These are phyloP conservation scores for Drechmeria coniospora DNA, from an alignment of 2,329 filamentous ascomycete species.

Conservation along the genomic window DNA sequence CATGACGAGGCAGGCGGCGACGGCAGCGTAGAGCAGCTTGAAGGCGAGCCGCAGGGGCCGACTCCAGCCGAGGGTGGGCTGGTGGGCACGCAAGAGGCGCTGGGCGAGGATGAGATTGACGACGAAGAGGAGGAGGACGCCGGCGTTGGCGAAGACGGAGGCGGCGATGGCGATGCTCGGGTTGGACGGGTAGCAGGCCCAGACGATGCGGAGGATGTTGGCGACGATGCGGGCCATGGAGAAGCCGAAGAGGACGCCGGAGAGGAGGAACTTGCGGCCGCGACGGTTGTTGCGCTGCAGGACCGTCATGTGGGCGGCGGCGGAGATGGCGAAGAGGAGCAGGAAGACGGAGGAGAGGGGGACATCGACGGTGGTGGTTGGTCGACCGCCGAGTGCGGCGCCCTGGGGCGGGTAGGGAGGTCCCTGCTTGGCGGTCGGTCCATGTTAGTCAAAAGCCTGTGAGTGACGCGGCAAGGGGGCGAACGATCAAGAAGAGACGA, in stretches of 20 bases:
- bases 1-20: slow-evolving; percentile 46
- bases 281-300: slow-evolving; percentile 32
- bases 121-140: slow-evolving; percentile 60
- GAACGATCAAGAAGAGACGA: not conserved
- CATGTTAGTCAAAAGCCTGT: no score
- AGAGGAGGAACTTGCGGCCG: slow-evolving; percentile 45
- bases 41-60: slow-evolving; percentile 34
- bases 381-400: slow-evolving; percentile 41
- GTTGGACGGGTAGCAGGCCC: slow-evolving; percentile 27
- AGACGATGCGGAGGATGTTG: slow-evolving; percentile 35
- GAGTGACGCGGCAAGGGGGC: no score
- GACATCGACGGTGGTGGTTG: slow-evolving; percentile 42
- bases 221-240: slow-evolving; percentile 38
- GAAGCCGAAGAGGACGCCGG: slow-evolving; percentile 41
- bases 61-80: slow-evolving; percentile 58
- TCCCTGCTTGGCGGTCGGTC: slow-evolving; percentile 12
- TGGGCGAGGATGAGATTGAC: slow-evolving; percentile 66
- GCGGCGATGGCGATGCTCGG: slow-evolving; percentile 39
- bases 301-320: slow-evolving; percentile 41
- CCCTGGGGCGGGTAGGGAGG: slow-evolving; percentile 23
- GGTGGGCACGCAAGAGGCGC: slow-evolving; percentile 57
- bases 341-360: slow-evolving; percentile 51
- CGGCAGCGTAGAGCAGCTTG: slow-evolving; percentile 39
- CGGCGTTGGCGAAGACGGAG: slow-evolving; percentile 55
- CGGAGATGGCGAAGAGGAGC: slow-evolving; percentile 37